Base-by-base conservation (phyloP, 2,329 filamentous ascomycete genomes). In the Biscogniauxia sp. region DNA sequence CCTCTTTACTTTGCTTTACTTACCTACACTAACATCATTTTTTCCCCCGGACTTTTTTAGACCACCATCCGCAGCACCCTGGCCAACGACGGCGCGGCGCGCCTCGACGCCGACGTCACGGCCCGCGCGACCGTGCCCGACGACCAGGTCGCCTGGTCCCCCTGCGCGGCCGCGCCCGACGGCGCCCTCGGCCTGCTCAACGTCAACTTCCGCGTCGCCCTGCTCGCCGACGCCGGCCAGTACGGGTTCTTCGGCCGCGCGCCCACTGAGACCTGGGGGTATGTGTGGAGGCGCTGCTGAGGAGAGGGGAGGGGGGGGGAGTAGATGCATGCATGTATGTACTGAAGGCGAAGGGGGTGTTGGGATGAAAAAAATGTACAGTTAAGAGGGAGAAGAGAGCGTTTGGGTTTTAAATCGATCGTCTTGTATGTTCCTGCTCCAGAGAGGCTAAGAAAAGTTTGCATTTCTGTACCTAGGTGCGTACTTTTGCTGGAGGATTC, bases 151-250 rank as follows among this genome's bases (percentile, higher is more conserved):
- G 72, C 71, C 13, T 78, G 75, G 74, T 76, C 75, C 20, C 67
- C 70, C 11, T 78, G 76, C 70, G 72, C 70, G 8, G 63, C 61
- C 55, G 54, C 2, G 23, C 23, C 65, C 51, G 65, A 69, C 55
- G 75, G 75, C 41, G 69, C 66, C 65, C 70, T 75, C 41, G 76
- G 76, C 20, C 72, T 77, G 54, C 67, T 78, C 50, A 77, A 78
- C 64, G 72, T 78, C 72, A 77, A 78, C 69, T 77, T 77, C 70
- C 72, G 76, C 60, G 72, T 74, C 55, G 74, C 72, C 4, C 70
- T 78, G 19, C 68, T 59, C 28, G 73, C 73, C 23, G 70, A 70
- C 52, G 72, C 67, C 41, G 53, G 63, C 25, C 66, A 68, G 67
- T 70, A 71, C 62, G 71, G 64, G 20, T 74, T 70, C 65, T 77